A percentile compares a stretch with the other conserved stretches of the same genome.
These are phyloP conservation scores for Phytophthora syringae DNA, from an alignment of 352 stramenopile species.

Conservation along the genomic window DNA sequence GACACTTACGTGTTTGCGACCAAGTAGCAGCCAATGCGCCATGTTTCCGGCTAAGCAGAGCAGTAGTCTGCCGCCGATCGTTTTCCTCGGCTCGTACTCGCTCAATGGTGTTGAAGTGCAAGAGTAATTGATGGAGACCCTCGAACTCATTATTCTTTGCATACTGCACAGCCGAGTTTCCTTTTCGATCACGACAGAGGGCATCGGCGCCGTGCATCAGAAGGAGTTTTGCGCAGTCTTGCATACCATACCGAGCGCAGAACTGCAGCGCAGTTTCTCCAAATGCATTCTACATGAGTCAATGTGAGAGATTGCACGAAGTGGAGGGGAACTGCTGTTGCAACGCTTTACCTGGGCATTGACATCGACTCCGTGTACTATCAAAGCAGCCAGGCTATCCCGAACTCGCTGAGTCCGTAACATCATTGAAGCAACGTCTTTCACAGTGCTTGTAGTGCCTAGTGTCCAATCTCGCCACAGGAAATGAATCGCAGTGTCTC, in stretches of 20 bases:
- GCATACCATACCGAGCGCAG: slow-evolving; percentile 56
- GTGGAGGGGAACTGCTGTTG: background rate
- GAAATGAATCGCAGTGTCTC: slow-evolving; percentile 73
- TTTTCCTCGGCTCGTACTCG: slow-evolving; percentile 40
- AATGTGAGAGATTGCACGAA: background rate
- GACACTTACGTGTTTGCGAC: slow-evolving; percentile 59
- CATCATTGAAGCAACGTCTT: slow-evolving; percentile 33
- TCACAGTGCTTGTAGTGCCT: slow-evolving; percentile 30
- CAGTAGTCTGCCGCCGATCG: slow-evolving; percentile 24
- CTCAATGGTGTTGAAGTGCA: slow-evolving; percentile 56
- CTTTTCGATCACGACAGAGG: slow-evolving; percentile 41
- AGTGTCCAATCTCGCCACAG: slow-evolving; percentile 56
- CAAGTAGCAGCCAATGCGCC: slow-evolving; percentile 54
- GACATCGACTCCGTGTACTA: slow-evolving; percentile 41
- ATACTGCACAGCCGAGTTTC: slow-evolving; percentile 50
- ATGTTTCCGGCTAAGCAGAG: slow-evolving; percentile 46
- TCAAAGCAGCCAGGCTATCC: slow-evolving; percentile 48
- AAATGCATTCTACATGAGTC: slow-evolving; percentile 59
- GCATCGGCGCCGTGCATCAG: slow-evolving; percentile 47
- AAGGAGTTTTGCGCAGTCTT: slow-evolving; percentile 64
- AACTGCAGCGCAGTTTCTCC: slow-evolving; percentile 66
- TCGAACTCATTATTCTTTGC: slow-evolving; percentile 43
- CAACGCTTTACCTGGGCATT: slow-evolving; percentile 56
- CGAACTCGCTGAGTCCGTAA: slow-evolving; percentile 44
- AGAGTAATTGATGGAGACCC: slow-evolving; percentile 44